Base-by-base conservation (phyloP, 2,329 filamentous ascomycete genomes). In the Fusarium sp. region DNA sequence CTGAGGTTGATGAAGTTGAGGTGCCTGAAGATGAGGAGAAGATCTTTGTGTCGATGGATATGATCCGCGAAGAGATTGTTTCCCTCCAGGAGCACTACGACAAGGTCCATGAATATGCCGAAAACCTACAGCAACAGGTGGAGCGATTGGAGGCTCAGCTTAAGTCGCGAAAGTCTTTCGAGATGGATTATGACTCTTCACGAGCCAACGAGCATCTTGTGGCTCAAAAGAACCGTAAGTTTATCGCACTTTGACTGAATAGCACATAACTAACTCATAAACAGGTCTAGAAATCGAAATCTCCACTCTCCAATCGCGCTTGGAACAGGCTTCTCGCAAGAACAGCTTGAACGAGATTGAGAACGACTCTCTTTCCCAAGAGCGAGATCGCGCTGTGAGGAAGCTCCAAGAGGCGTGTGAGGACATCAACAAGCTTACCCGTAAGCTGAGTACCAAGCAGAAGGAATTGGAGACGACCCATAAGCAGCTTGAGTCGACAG, bases 381-480 rank as follows among this genome's bases (percentile, higher is more conserved):
- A 93, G 77, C 86, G 89, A 30, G 90, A 92, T 70, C 87, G 88
- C 48, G 86, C 90, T 39, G 82, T 91, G 50, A 84, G 84, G 53
- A 89, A 90, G 72, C 82, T 90, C 8, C 86, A 87, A 28, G 84
- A 88, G 52, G 89, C 89, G 7, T 89, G 87, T 42, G 83, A 85
- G 48, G 88, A 86, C 34, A 86, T 87, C 69, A 86, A 83, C 69
- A 83, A 84, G 62, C 79, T 84, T 26, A 83, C 82, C 37, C 77
- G 80, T 21, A 82, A 82, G 69, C 72, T 84, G 18, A 81, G 78
- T 52, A 72, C 75, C 23, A 81, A 79, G 56, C 79, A 82, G 58
- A 82, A 80, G 65, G 81, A 83, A 58, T 69, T 84, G 11, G 80
- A 81, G 48, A 80, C 78, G 18, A 80, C 81, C 1, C 81, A 82